These are phyloP conservation scores for Linnemannia schmuckeri DNA, from an alignment of 192 early-diverging fungal genomes.

Conservation along the genomic window DNA sequence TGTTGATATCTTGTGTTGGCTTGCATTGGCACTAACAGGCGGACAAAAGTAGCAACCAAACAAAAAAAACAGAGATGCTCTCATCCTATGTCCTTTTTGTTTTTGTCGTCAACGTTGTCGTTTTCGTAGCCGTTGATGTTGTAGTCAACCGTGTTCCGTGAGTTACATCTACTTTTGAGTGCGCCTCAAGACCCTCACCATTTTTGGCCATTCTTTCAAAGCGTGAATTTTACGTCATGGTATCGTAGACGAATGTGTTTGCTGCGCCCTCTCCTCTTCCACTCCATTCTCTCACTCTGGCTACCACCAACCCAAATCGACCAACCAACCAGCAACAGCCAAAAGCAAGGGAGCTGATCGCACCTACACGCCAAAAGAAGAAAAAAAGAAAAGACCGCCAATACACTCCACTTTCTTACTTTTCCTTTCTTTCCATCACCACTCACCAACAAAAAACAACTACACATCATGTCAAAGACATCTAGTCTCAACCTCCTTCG, in stretches of 20 bases:
- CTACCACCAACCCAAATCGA: neutral
- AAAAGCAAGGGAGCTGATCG: neutral
- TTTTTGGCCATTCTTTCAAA: neutral
- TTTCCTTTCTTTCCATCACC: neutral
- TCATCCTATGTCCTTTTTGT: neutral
- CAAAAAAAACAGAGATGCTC: neutral
- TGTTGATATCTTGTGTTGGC: no score
- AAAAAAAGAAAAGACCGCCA: neutral
- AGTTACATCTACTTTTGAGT: no score
- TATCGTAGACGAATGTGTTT: neutral
- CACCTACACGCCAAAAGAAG: neutral
- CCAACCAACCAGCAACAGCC: neutral
- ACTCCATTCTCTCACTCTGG: neutral
- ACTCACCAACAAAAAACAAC: neutral
- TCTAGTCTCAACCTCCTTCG: conserved; percentile 61
- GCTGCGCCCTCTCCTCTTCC: neutral
- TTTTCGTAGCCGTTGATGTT: neutral
- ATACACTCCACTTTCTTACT: neutral
- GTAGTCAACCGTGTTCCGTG: neutral
- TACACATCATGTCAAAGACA: conserved; percentile 32
- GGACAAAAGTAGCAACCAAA: neutral
- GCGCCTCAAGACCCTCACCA: neutral
- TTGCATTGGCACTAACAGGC: neutral
- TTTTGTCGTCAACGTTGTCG: neutral
- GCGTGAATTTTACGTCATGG: neutral